Evolutionary conservation across 129 eudicot genomes (phyloP), one percentile per base, ranked within the genome.

Genomic region (Ambrosia artemisiifolia): DNA sequence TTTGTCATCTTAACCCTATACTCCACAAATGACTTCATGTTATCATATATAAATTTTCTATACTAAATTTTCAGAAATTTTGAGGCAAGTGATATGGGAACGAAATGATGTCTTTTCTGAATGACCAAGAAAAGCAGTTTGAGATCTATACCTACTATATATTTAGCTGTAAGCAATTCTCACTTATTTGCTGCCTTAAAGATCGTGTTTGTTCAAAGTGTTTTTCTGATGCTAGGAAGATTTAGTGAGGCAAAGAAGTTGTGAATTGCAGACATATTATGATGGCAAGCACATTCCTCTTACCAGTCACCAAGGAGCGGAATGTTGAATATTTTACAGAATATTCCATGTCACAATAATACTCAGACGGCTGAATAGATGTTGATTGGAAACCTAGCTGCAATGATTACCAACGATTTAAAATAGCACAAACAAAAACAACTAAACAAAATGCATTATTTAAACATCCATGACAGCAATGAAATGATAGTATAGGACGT

Each of bases 331-430:
- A 93, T 33, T 93, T 90, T 69, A 90, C 85, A 82, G 90, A 89
- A 76, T 93, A 93, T 78, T 93, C 96, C 98, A 90, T 87, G 72
- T 93, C 98, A 77, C 87, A 93, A 72, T 90, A 89, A 76, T 75
- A 93, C 66, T 85, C 87, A 42, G 84, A 83, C 63, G 92, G 81
- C 56, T 60, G 87, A 75, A 75, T 53, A 50, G 81, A 55, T 32
- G 75, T 67, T 54, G 81, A 32, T 53, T 76, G 72, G 79, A 78
- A 59, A 71, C 79, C 83, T 73, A 83, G 85, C 96, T 93, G 86
- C 81, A 83, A 73, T 30, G 71, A 42, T 54, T 17, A 76, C 57
- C 73, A 66, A 46, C 51, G 47, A 47, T 36, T 30, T 47, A 34
- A 10, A 60, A 19, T 60, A 13, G 38, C 20, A 47, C 11, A 70